Conservation (phyloP, 305 asterid species). For the Ajuga reptans region DNA sequence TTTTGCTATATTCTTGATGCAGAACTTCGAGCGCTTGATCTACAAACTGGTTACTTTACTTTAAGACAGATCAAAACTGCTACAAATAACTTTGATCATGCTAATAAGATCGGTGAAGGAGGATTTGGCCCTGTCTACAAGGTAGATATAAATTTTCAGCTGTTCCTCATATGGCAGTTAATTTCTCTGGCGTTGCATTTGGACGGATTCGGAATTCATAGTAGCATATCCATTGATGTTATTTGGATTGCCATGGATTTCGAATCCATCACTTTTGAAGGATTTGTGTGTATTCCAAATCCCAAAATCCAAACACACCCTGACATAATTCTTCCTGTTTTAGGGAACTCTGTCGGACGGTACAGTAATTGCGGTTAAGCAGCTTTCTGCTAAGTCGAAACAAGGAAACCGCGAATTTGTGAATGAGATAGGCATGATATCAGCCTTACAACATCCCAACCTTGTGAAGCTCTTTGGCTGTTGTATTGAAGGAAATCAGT, state of each 20-base stretch:
- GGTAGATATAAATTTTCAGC: slow-evolving; percentile 30
- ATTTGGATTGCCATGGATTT: no score
- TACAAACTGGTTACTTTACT: slow-evolving; percentile 75
- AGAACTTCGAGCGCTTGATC: slow-evolving; percentile 77
- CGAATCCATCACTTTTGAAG: no score
- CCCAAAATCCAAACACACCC: no score
- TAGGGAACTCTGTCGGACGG: slow-evolving; percentile 73
- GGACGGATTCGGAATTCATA: no score
- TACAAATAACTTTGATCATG: slow-evolving; percentile 64
- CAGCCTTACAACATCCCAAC: slow-evolving; percentile 78
- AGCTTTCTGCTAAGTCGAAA: slow-evolving; percentile 75
- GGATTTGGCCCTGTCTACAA: slow-evolving; percentile 93
- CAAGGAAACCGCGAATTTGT: slow-evolving; percentile 91
- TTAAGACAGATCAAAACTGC: slow-evolving; percentile 77
- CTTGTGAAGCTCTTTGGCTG: slow-evolving; percentile 82
- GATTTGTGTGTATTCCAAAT: no score
- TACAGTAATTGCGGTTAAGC: slow-evolving; percentile 72
- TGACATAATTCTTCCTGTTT: not conserved
- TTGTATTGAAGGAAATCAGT: slow-evolving; percentile 79
- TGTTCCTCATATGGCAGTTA: not conserved
- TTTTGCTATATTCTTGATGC: slow-evolving; percentile 25
- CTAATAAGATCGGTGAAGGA: slow-evolving; percentile 91
- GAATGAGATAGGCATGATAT: slow-evolving; percentile 87
- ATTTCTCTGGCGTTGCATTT: no score
- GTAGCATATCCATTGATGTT: no score